Evolutionary conservation across 139 green algal genomes (phyloP).

Genomic region (Helicosporidium sp.): DNA sequence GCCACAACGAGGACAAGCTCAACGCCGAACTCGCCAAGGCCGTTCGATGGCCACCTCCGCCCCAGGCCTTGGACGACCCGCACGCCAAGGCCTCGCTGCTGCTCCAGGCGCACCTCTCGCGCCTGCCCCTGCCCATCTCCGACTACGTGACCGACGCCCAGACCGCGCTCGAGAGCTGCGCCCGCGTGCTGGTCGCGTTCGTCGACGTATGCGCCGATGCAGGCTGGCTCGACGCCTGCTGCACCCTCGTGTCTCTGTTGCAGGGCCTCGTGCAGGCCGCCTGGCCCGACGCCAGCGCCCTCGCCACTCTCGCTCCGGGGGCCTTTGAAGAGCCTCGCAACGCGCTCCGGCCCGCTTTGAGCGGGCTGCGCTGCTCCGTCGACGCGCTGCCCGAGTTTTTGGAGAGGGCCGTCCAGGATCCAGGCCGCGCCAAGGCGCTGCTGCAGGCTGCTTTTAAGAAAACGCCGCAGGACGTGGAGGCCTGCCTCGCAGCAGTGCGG

Average conservation of each 20-base stretch:
- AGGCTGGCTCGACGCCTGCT: conserved; percentile 54
- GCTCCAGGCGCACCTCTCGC: conserved; percentile 75
- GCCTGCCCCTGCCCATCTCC: conserved; percentile 57
- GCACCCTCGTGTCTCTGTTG: conserved; percentile 57
- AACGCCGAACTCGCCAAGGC: conserved; percentile 50
- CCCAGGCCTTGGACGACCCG: conserved; percentile 55
- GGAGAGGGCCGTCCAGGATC: no score
- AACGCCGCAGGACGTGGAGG: no score
- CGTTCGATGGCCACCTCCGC: conserved; percentile 23
- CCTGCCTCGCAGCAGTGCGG: no score
- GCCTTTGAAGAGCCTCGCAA: no score
- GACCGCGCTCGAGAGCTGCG: no score
- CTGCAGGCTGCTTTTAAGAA: no score
- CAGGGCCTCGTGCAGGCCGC: conserved; percentile 60
- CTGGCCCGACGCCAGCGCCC: conserved; percentile 46
- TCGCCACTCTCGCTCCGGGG: no score
- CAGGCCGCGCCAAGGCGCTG: no score
- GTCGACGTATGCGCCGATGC: conserved; percentile 62
- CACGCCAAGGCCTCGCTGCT: conserved; percentile 89
- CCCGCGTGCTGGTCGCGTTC: conserved; percentile 73
- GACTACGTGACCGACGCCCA: conserved; percentile 95
- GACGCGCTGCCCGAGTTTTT: conserved; percentile 58
- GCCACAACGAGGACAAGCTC: conserved; percentile 94
- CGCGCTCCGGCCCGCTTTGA: no score
- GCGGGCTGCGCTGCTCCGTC: no score